Conservation (phyloP, 345 rosid genomes). For the Salix arbutifolia region DNA sequence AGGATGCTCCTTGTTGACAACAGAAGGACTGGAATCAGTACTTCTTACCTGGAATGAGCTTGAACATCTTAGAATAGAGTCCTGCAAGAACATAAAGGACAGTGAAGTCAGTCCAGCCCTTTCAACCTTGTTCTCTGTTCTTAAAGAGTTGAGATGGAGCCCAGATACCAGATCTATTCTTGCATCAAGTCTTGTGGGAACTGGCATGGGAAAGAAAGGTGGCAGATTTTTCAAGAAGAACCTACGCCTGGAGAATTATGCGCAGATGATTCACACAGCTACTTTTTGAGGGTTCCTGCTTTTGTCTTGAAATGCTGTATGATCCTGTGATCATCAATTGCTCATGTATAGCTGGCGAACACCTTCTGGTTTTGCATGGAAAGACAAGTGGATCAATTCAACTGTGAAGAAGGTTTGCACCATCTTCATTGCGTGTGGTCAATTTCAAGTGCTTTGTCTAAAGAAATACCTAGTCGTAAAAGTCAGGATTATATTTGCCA, state of each 20-base stretch:
- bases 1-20: conserved; percentile 32
- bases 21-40: conserved; percentile 29
- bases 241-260: not conserved
- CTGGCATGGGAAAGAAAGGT: conserved; percentile 34
- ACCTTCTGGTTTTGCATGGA: not conserved
- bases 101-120: conserved; percentile 23
- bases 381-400: not conserved
- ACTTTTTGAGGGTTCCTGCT: not conserved
- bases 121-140: conserved; percentile 25
- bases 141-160: conserved; percentile 33
- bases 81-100: conserved; percentile 26
- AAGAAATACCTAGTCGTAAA: conserved; percentile 2
- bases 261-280: not conserved
- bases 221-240: conserved; percentile 29
- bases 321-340: not conserved
- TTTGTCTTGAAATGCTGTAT: not conserved
- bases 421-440: not conserved
- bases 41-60: conserved; percentile 23
- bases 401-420: not conserved
- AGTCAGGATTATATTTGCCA: not conserved
- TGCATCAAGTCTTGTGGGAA: conserved; percentile 19
- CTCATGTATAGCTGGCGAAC: not conserved
- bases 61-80: conserved; percentile 24
- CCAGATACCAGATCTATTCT: conserved; percentile 29
- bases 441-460: not conserved